phyloP scores from a whole-genome alignment of 73 alveolate species.

The Paramecium sonneborni region DNA sequence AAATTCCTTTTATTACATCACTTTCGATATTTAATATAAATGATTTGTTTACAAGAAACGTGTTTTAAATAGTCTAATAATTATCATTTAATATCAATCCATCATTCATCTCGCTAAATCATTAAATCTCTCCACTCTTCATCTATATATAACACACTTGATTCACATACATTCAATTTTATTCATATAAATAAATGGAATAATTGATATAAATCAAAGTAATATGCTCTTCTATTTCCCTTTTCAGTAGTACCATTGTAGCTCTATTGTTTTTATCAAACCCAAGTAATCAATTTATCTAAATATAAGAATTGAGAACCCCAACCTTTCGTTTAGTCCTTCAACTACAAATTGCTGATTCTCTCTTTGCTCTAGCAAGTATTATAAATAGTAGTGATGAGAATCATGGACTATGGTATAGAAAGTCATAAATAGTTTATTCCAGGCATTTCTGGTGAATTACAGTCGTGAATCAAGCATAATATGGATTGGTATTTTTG shows the following conservation, averaged over 20 bases:
- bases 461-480: conserved; percentile 43
- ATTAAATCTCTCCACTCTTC: too few species aligned
- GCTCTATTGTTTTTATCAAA: not conserved
- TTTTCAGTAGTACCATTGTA: not conserved
- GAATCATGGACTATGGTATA: not conserved
- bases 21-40: conserved; percentile 16
- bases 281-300: not conserved
- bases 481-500: conserved; percentile 27
- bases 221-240: conserved; percentile 9
- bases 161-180: too few species aligned
- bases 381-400: not conserved
- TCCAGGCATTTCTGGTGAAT: conserved; percentile 39
- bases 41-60: conserved; percentile 49
- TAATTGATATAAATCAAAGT: conserved; percentile 4
- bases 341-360: conserved; percentile 26
- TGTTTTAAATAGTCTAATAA: conserved; percentile 55
- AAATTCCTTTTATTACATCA: conserved; percentile 39
- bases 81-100: conserved; percentile 7
- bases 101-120: not conserved
- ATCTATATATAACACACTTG: too few species aligned
- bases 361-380: conserved; percentile 2
- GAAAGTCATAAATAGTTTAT: not conserved
- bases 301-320: conserved; percentile 25
- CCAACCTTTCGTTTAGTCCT: conserved; percentile 46
- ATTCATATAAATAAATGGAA: conserved; percentile 6